phyloP scores from a whole-genome alignment of 2,329 filamentous ascomycete genomes.

The Alternaria atra region DNA sequence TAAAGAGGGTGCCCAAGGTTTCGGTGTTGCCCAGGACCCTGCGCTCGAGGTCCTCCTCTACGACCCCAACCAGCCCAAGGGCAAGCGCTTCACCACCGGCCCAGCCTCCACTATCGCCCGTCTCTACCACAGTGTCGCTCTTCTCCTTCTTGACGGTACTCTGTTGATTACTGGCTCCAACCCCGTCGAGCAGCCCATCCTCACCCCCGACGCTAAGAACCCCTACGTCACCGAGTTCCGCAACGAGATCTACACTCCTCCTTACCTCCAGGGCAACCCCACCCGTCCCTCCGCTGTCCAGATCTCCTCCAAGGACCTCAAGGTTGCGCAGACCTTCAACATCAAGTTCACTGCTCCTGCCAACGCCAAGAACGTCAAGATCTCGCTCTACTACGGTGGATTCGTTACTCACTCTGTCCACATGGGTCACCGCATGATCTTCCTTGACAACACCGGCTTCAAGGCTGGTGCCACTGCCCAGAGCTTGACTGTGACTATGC shows the following conservation, averaged over 20 bases:
- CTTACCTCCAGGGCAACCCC: constrained; percentile 65
- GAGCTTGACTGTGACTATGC: constrained; percentile 62
- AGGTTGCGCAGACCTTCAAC: constrained; percentile 56
- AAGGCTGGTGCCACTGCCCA: constrained; percentile 53
- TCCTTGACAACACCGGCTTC: constrained; percentile 62
- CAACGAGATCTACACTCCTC: constrained; percentile 69
- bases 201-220: constrained; percentile 55
- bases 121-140: constrained; percentile 69
- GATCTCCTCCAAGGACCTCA: constrained; percentile 57
- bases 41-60: constrained; percentile 67
- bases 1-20: constrained; percentile 67
- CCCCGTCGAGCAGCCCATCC: constrained; percentile 66
- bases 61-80: constrained; percentile 61
- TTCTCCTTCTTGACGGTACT: constrained; percentile 68
- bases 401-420: constrained; percentile 69
- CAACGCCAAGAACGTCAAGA: constrained; percentile 56
- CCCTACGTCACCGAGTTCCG: constrained; percentile 68
- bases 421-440: constrained; percentile 68
- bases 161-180: constrained; percentile 68
- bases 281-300: constrained; percentile 60
- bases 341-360: constrained; percentile 59
- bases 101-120: constrained; percentile 55
- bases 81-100: constrained; percentile 61
- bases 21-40: constrained; percentile 64
- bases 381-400: constrained; percentile 66